A percentile compares a stretch with the other conserved stretches of the same genome.
Evolutionary conservation across 1,284 basidiomycete species (phyloP).

Genomic region (Dichomitus squalens): DNA sequence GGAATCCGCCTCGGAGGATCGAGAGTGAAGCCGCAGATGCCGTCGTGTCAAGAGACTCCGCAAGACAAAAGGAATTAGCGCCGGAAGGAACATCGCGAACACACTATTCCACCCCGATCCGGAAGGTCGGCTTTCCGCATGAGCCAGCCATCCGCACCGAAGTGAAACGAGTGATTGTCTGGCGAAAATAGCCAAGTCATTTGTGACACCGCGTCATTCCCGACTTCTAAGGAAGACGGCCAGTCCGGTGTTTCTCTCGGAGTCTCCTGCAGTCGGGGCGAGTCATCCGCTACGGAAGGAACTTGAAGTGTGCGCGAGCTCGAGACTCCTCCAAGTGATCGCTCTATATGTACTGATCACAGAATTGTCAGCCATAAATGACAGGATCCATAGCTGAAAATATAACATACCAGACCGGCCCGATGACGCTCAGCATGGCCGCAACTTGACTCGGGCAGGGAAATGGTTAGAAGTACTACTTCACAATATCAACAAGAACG

Average conservation of each 20-base stretch:
- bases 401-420: too few species aligned
- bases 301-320: neutral
- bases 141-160: conserved; percentile 5
- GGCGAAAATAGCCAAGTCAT: conserved; percentile 8
- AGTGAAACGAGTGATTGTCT: conserved; percentile 17
- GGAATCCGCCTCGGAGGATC: neutral
- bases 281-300: neutral
- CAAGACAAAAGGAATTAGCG: conserved; percentile 23
- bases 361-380: too few species aligned
- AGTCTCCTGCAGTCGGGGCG: neutral
- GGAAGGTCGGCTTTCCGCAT: conserved; percentile 1
- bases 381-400: too few species aligned
- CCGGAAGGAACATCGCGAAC: conserved; percentile 8
- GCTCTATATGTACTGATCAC: neutral
- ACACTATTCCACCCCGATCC: conserved; percentile 17
- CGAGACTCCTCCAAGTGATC: neutral
- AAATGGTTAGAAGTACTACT: too few species aligned
- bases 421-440: too few species aligned
- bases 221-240: neutral
- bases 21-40: conserved; percentile 12
- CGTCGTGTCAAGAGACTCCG: conserved; percentile 11
- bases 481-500: too few species aligned
- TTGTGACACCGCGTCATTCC: neutral
- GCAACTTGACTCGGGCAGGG: too few species aligned
- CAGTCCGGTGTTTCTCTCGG: neutral